Conservation (phyloP, 208 protist genomes). For the Leishmania turanica region DNA sequence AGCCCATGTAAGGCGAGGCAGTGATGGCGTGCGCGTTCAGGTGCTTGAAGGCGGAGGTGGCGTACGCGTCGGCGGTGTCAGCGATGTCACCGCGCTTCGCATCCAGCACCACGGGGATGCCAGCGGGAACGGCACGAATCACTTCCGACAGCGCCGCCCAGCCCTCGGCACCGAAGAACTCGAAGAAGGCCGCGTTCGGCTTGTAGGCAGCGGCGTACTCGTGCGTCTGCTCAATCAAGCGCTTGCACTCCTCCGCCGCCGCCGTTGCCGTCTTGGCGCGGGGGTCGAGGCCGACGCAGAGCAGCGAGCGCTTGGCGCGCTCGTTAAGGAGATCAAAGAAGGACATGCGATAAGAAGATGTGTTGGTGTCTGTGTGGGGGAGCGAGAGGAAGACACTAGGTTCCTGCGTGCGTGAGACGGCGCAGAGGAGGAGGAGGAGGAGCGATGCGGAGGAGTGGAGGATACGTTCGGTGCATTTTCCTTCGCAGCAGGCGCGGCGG, state of each 20-base stretch:
- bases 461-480: background rate
- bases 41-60: conserved; percentile 79
- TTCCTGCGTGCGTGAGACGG: background rate
- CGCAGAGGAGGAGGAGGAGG: background rate
- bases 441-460: background rate
- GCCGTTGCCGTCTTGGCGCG: conserved; percentile 63
- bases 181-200: conserved; percentile 91
- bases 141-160: conserved; percentile 72
- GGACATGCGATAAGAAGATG: conserved; percentile 14
- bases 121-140: conserved; percentile 60
- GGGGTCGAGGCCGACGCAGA: conserved; percentile 88
- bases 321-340: conserved; percentile 89
- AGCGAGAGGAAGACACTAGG: background rate
- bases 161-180: conserved; percentile 74
- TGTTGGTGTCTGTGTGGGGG: background rate
- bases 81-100: conserved; percentile 91
- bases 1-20: conserved; percentile 88
- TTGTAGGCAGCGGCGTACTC: conserved; percentile 89
- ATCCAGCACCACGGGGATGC: conserved; percentile 88
- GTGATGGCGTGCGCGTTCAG: conserved; percentile 86
- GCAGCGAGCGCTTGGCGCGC: conserved; percentile 76
- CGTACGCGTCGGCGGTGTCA: conserved; percentile 85
- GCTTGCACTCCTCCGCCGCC: conserved; percentile 72
- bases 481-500: background rate
- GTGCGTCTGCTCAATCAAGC: conserved; percentile 76